phyloP scores from a whole-genome alignment of 345 rosid genomes.

The Abelmoschus esculentus region DNA sequence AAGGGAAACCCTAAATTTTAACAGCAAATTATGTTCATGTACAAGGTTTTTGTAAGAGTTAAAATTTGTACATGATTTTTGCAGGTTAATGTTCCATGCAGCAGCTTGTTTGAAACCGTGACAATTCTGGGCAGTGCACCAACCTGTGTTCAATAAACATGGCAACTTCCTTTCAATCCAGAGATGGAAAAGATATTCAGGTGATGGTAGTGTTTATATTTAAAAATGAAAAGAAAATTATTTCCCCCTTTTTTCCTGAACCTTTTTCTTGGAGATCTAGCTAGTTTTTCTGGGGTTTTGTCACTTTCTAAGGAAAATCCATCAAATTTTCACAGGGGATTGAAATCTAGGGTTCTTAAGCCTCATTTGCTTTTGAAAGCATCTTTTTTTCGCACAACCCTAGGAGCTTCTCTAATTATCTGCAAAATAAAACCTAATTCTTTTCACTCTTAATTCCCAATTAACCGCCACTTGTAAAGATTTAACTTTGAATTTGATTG shows the following conservation, averaged over 20 bases:
- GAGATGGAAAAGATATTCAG: constrained; percentile 11
- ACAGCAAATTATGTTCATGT: background rate
- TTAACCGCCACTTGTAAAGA: background rate
- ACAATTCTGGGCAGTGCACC: constrained; percentile 44
- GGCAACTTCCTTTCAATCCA: constrained; percentile 33
- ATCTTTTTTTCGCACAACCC: background rate
- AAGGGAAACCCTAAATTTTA: background rate
- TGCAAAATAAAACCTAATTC: background rate
- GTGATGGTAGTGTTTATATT: background rate
- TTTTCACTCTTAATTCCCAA: background rate
- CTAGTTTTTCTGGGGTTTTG: constrained; percentile 16
- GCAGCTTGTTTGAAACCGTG: constrained; percentile 32
- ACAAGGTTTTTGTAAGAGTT: no score
- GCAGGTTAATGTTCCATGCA: constrained; percentile 50
- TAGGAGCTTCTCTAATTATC: background rate
- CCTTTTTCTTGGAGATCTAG: background rate
- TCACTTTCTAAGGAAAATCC: background rate
- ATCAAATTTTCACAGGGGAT: background rate
- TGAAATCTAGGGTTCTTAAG: constrained; percentile 3
- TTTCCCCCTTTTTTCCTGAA: no score
- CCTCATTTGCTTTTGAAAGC: background rate
- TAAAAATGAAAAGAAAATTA: no score
- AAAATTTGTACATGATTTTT: no score
- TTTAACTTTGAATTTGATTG: constrained; percentile 4
- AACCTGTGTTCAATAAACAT: constrained; percentile 41